phyloP scores from a whole-genome alignment of 2,329 filamentous ascomycete genomes.

The Fusarium luffae region DNA sequence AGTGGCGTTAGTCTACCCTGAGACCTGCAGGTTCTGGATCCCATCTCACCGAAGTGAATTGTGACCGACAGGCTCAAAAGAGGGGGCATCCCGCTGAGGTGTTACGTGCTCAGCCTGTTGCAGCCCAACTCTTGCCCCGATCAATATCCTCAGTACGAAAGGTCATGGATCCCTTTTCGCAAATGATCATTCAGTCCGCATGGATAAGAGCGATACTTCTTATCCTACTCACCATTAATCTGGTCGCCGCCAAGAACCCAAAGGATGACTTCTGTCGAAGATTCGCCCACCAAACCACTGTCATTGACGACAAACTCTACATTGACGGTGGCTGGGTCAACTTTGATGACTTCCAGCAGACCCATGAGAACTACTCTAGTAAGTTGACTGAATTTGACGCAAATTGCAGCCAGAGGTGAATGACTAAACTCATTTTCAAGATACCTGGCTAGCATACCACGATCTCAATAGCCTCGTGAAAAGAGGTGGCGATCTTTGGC shows the following conservation, averaged over 20 bases:
- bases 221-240: rapidly evolving
- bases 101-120: no score
- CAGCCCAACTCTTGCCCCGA: no score
- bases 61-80: no score
- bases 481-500: not conserved
- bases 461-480: constrained; percentile 1
- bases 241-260: not conserved
- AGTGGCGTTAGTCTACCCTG: no score
- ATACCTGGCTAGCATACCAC: not conserved
- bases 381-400: no score
- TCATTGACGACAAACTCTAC: constrained; percentile 4
- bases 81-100: no score
- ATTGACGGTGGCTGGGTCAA: constrained; percentile 9
- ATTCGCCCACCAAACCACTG: not conserved
- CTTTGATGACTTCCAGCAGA: constrained; percentile 12
- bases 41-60: no score
- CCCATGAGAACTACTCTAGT: constrained; percentile 5
- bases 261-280: not conserved
- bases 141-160: no score
- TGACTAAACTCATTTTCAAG: rapidly evolving
- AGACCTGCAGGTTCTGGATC: no score
- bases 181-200: no score
- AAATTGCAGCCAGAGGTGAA: rapidly evolving
- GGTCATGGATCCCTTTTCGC: no score
- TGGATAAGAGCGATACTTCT: not conserved